These are phyloP conservation scores for Hymenochaete sp. DNA, from an alignment of 1,284 basidiomycete genomes.

Conservation along the genomic window DNA sequence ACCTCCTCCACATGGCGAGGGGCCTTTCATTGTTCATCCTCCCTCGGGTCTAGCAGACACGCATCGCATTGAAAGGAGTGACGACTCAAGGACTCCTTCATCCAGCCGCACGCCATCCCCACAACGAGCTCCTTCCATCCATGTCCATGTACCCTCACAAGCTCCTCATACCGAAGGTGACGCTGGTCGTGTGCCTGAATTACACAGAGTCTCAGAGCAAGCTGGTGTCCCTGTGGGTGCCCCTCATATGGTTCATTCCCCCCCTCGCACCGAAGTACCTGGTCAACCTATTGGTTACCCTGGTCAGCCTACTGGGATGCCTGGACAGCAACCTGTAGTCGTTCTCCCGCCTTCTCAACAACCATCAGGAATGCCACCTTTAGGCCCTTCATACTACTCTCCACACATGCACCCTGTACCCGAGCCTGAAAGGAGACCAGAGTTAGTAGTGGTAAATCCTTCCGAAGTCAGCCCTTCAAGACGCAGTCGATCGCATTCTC, in stretches of 20 bases:
- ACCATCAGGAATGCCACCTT: background rate
- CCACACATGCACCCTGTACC: background rate
- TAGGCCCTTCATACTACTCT: no score
- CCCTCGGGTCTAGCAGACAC: background rate
- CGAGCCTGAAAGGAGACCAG: no score
- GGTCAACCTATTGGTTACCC: background rate
- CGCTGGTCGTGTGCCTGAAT: background rate
- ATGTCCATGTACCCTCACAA: constrained; percentile 10
- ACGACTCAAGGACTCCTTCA: background rate
- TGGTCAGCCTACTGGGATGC: background rate
- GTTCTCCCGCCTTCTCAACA: constrained; percentile 23
- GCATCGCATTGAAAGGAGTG: background rate
- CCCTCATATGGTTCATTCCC: background rate
- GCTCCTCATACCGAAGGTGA: background rate
- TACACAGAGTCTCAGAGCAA: background rate
- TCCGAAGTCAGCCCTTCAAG: background rate
- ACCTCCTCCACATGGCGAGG: constrained; percentile 1
- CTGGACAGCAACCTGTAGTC: constrained; percentile 17
- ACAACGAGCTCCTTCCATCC: background rate
- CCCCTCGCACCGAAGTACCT: background rate
- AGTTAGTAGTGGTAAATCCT: constrained; percentile 5
- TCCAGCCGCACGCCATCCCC: constrained; percentile 1
- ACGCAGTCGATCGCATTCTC: constrained; percentile 5
- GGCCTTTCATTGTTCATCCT: background rate
- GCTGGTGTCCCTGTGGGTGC: background rate